These are phyloP conservation scores for Aspergillus brasiliensis DNA, from an alignment of 2,329 filamentous ascomycete species.

Conservation along the genomic window DNA sequence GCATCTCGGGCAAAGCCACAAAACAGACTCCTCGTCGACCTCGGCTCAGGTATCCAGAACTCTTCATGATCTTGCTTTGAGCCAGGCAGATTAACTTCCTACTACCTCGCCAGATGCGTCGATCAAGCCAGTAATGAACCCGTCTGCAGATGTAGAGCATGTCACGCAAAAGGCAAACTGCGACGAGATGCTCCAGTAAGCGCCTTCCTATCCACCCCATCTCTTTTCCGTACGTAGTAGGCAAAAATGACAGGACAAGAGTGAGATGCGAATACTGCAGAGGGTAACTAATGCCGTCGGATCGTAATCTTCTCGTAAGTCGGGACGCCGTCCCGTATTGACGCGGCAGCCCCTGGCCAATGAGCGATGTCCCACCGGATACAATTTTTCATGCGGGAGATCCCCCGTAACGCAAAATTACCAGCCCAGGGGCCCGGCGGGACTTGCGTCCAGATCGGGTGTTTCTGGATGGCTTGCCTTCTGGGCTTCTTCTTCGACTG, in stretches of 20 bases:
- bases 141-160: background rate
- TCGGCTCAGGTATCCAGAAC: background rate
- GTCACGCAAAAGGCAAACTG: background rate
- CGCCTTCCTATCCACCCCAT: background rate
- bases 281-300: background rate
- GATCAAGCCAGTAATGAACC: background rate
- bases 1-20: background rate
- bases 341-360: background rate
- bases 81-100: background rate
- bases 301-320: background rate
- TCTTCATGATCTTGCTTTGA: background rate
- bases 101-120: background rate
- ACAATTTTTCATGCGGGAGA: constrained; percentile 6
- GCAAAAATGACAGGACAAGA: too few relatives aligned
- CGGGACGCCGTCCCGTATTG: background rate
- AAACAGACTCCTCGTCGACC: background rate
- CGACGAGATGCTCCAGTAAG: background rate
- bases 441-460: background rate
- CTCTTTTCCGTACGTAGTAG: too few relatives aligned
- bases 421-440: background rate
- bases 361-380: background rate
- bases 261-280: background rate
- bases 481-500: constrained; percentile 1
- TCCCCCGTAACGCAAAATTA: constrained; percentile 3
- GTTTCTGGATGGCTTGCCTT: constrained; percentile 6